Base-by-base conservation (phyloP, 805 yeast genomes). In the Saccharomyces kudriavzevii region DNA sequence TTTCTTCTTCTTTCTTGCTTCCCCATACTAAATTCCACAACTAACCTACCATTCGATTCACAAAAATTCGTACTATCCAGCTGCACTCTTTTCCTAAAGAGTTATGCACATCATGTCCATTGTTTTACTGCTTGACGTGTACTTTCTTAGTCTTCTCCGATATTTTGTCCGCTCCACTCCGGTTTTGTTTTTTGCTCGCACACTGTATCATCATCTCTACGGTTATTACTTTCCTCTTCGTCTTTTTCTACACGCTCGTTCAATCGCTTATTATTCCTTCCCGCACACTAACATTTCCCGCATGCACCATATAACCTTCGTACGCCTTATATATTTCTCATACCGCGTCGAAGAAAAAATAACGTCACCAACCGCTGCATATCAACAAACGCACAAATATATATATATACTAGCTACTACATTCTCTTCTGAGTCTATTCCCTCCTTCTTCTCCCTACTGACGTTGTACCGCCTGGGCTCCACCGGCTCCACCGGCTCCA, bases 211-310 rank as follows among this genome's bases (percentile, higher is more conserved):
- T 30, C n/a, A 10, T 30, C 29, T 30, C 35, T 30, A 30, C 35
- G 35, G 35, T 30, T 30, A 30, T 2, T 4, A 30, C 35, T 10
- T 30, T 10, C 35, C n/a, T 30, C 35, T 30, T 30, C 35, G 35
- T 30, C 35, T 11, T 30, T 30, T 30, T 30, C 35, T 30, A 10
- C 35, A 30, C 35, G 5, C 35, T 30, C 35, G 35, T 30, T 30
- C n/a, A 30, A 13, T 30, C 13, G 10, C 35, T 30, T 30, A 4
- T 30, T 30, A 30, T 30, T 30, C 35, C 35, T 30, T 48, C 50
- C 52, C 57, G 47, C 35, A 47, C 43, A 14, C 57, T 40, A 30
- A 53, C 49, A 47, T 47, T 47, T n/a, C 8, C 40, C 17, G 22
- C 20, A 47, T 17, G n/a, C 46, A 43, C 26, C 14, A 43, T 43